phyloP scores from a whole-genome alignment of 2,329 filamentous ascomycete genomes.

The Neocucurbitaria cava region DNA sequence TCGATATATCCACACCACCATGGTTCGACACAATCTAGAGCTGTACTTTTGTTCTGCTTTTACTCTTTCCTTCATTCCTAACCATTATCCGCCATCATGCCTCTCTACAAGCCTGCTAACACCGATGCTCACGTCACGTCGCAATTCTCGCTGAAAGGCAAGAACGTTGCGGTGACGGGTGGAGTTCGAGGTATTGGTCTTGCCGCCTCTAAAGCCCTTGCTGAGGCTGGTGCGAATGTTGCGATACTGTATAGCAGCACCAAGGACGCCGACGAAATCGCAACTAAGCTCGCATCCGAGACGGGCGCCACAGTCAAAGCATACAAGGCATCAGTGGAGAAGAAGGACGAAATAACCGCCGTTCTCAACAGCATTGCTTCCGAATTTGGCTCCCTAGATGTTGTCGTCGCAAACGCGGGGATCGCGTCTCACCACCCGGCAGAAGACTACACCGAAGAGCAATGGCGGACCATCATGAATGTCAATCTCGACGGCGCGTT shows the following conservation, averaged over 20 bases:
- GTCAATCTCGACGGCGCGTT: slow-evolving; percentile 84
- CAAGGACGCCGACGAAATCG: slow-evolving; percentile 20
- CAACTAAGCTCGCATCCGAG: slow-evolving; percentile 15
- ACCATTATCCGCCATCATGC: slow-evolving; percentile 23
- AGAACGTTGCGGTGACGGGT: slow-evolving; percentile 50
- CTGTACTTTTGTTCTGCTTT: neutral
- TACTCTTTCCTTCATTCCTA: neutral
- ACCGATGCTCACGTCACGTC: slow-evolving; percentile 11
- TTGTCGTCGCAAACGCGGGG: slow-evolving; percentile 51
- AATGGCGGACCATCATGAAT: slow-evolving; percentile 79
- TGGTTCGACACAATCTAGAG: neutral
- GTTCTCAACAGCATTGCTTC: slow-evolving; percentile 31
- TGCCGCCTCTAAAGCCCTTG: slow-evolving; percentile 29
- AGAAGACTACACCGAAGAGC: slow-evolving; percentile 77
- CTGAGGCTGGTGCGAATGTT: slow-evolving; percentile 49
- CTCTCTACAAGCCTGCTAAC: slow-evolving; percentile 14
- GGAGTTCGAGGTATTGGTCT: slow-evolving; percentile 62
- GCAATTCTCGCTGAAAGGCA: slow-evolving; percentile 34
- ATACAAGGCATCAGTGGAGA: slow-evolving; percentile 21
- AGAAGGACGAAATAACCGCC: slow-evolving; percentile 15
- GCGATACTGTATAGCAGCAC: slow-evolving; percentile 32
- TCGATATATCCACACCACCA: neutral
- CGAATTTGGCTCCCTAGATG: slow-evolving; percentile 48
- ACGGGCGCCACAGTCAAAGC: slow-evolving; percentile 20
- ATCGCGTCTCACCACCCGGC: slow-evolving; percentile 59